Percentiles rank a stretch among this genome's conserved stretches.
These are phyloP conservation scores for Grosmannia serpens DNA, from an alignment of 2,329 filamentous ascomycete genomes.

Conservation along the genomic window DNA sequence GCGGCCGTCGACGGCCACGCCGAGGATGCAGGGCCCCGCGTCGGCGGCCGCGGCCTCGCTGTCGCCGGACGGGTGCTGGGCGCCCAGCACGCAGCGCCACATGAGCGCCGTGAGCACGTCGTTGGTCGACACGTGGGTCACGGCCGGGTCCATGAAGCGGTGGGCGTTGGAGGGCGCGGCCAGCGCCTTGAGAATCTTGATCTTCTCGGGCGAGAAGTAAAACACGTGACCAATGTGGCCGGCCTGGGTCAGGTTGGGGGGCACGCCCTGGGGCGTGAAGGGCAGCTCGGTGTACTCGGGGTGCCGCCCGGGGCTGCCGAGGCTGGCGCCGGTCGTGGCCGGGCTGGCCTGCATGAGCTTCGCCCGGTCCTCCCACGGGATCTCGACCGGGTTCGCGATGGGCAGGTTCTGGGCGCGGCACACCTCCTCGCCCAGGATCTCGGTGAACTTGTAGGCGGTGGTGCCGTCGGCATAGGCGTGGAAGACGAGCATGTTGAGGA, in stretches of 20 bases:
- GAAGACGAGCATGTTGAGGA: background rate
- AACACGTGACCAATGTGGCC: conserved; percentile 1
- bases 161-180: background rate
- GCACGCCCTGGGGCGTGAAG: background rate
- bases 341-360: background rate
- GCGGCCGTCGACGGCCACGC: background rate
- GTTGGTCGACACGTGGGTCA: background rate
- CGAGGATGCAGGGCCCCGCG: background rate
- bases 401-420: background rate
- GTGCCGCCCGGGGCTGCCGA: background rate
- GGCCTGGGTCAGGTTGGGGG: background rate
- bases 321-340: too few species aligned
- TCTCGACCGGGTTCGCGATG: background rate
- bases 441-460: conserved; percentile 3
- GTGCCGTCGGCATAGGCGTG: conserved; percentile 3
- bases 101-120: background rate
- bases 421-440: background rate
- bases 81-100: background rate
- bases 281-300: background rate
- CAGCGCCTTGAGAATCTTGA: background rate
- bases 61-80: background rate
- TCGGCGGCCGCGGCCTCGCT: background rate
- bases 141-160: background rate
- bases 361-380: background rate
- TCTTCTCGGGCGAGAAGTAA: conserved; percentile 1